Evolutionary conservation across 2,329 filamentous ascomycete genomes (phyloP), one percentile per base, ranked within the genome.

Genomic region (Aspergillus tanneri): DNA sequence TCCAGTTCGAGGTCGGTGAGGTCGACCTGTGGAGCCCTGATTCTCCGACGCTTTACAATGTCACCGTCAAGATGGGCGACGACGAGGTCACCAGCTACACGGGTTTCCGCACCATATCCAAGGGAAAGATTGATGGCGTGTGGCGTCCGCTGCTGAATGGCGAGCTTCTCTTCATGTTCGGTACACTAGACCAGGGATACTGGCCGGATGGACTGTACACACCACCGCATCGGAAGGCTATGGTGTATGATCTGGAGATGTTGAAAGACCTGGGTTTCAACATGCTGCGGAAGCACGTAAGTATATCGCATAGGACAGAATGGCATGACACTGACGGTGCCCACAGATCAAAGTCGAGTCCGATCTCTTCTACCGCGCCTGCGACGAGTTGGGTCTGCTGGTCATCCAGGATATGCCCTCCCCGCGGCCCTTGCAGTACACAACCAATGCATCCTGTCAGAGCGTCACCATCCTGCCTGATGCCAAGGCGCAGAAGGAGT

Each of bases 361-460:
- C 0, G 82, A 83, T 10, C 64, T 88, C 5, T 88, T 84, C 63
- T 88, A 88, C 61, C 77, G 78, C 14, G 83, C 85, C 4, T 85
- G 82, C 48, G 85, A 88, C 41, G 74, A 82, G 50, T 65, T 88
- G 2, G 85, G 85, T 1, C 64, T 87, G 12, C 64, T 88, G 21
- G 76, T 88, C 5, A 82, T 88, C 38, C 85, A 88, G 61, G 86
- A 88, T 52, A 88, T 88, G 85, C 85, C 85, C 0, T 78, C 83
- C 2, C 67, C 87, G 46, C 67, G 69, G 11, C 62, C 73, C 34
- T 16, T 62, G 19, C 73, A 78, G 32, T 66, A 71, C 30, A 46
- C 53, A 27, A 54, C 43, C 12, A 30, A 34, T 10, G n/a, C 45
- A 2, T 30, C 55, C 28, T 49, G 54, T 50, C 63, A 57, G 5